Percentiles rank a stretch among this genome's conserved stretches.
Evolutionary conservation across 2,329 filamentous ascomycete genomes (phyloP).

Genomic region (Epichloe bromicola): DNA sequence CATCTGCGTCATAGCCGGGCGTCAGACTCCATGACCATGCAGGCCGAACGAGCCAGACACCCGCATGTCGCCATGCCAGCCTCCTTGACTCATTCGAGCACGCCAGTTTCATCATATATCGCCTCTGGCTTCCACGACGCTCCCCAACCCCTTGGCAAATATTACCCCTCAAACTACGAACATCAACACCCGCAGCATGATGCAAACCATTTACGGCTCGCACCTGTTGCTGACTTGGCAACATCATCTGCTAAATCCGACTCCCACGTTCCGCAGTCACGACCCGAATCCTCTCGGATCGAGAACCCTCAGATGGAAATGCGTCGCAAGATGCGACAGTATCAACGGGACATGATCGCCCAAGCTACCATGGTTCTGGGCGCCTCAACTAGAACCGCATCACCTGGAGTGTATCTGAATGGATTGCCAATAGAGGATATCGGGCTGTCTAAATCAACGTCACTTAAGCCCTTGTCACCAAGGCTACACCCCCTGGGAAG

Average conservation of each 20-base stretch:
- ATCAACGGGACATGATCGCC: slow-evolving; percentile 48
- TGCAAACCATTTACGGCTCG: slow-evolving; percentile 7
- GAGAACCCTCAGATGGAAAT: slow-evolving; percentile 26
- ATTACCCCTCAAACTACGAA: slow-evolving; percentile 51
- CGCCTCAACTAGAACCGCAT: slow-evolving; percentile 13
- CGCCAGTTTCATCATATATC: slow-evolving; percentile 37
- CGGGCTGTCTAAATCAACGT: slow-evolving; percentile 23
- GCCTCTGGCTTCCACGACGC: slow-evolving; percentile 35
- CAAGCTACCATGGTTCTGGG: slow-evolving; percentile 36
- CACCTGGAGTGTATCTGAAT: slow-evolving; percentile 20
- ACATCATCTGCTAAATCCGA: slow-evolving; percentile 24
- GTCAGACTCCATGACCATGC: slow-evolving; percentile 16
- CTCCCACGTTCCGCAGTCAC: slow-evolving; percentile 16
- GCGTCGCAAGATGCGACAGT: slow-evolving; percentile 40
- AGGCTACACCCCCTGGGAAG: slow-evolving; percentile 40
- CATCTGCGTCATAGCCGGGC: slow-evolving; percentile 24
- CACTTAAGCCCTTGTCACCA: slow-evolving; percentile 36
- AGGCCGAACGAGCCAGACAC: slow-evolving; percentile 11
- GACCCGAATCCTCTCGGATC: slow-evolving; percentile 5
- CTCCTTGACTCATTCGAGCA: slow-evolving; percentile 18
- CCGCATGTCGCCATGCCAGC: slow-evolving; percentile 11
- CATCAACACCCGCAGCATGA: slow-evolving; percentile 13
- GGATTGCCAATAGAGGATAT: slow-evolving; percentile 24
- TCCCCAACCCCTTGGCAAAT: slow-evolving; percentile 45
- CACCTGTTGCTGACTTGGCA: slow-evolving; percentile 13